These are phyloP conservation scores for Scleroderma citrinum DNA, from an alignment of 768 basidiomycete genomes.

Conservation along the genomic window DNA sequence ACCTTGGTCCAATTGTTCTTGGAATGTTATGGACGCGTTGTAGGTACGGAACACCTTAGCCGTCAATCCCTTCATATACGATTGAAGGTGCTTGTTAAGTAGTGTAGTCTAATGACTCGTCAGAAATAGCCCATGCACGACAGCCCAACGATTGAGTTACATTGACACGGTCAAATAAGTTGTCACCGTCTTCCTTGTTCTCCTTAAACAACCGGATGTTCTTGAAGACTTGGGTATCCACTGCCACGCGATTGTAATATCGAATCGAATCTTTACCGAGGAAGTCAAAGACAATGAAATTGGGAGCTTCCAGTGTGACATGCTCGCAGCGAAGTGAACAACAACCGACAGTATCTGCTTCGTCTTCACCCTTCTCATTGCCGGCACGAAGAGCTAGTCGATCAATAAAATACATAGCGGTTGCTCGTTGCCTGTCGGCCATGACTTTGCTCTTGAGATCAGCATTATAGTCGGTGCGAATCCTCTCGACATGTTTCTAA, in stretches of 20 bases:
- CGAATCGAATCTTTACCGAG: conserved; percentile 99
- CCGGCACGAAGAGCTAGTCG: conserved; percentile 95
- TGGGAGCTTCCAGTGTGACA: conserved; percentile 84
- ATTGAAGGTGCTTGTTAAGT: conserved; percentile 87
- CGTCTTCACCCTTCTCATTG: conserved; percentile 99
- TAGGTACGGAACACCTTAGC: conserved; percentile 99
- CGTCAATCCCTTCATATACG: conserved; percentile 95
- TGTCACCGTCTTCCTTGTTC: conserved; percentile 81
- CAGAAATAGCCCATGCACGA: conserved; percentile 13
- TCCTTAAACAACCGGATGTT: conserved; percentile 97
- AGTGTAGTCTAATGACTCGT: conserved; percentile 53
- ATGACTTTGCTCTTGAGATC: conserved; percentile 89
- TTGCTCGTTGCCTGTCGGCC: conserved; percentile 95
- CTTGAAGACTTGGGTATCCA: conserved; percentile 93
- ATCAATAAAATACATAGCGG: conserved; percentile 99
- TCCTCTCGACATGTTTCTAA: conserved; percentile 85
- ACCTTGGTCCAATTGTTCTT: conserved; percentile 77
- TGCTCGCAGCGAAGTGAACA: conserved; percentile 97
- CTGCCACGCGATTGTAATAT: conserved; percentile 87
- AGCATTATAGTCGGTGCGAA: conserved; percentile 80
- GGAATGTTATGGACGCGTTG: conserved; percentile 96
- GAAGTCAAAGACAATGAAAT: conserved; percentile 92
- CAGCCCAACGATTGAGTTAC: conserved; percentile 34
- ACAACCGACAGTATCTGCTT: conserved; percentile 98
- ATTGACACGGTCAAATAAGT: conserved; percentile 90